phyloP scores from a whole-genome alignment of 192 early-diverging fungal species.

The Funneliformis geosporum region DNA sequence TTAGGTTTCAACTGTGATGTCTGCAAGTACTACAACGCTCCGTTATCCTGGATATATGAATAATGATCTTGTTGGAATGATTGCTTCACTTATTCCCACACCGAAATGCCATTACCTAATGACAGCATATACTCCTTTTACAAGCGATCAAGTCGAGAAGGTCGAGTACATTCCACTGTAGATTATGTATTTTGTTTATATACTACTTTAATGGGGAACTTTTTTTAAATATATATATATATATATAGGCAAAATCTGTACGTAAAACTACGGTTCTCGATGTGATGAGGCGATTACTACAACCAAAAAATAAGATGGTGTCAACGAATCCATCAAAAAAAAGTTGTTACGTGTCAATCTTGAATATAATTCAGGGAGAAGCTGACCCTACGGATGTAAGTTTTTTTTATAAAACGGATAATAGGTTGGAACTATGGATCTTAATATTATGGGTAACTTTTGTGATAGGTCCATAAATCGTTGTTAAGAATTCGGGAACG shows the following conservation, averaged over 20 bases:
- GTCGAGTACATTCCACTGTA: constrained; percentile 38
- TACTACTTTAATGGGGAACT: not conserved
- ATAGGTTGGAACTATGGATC: not conserved
- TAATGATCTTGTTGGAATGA: constrained; percentile 95
- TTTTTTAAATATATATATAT: not conserved
- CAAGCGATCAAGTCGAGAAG: constrained; percentile 86
- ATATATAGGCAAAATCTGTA: constrained; percentile 77
- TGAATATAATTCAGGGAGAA: constrained; percentile 99
- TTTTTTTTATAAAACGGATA: not conserved
- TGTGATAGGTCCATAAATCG: constrained; percentile 91
- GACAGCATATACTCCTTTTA: constrained; percentile 97
- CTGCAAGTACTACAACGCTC: constrained; percentile 92
- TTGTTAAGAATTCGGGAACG: constrained; percentile 93
- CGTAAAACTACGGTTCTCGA: constrained; percentile 97
- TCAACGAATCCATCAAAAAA: constrained; percentile 88
- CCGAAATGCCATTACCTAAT: constrained; percentile 95
- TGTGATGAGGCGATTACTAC: constrained; percentile 95
- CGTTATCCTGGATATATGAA: constrained; percentile 99
- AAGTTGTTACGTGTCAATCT: constrained; percentile 95
- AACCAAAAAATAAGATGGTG: constrained; percentile 98
- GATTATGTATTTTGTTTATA: not conserved
- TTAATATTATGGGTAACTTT: no score
- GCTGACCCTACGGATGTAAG: constrained; percentile 94
- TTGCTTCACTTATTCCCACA: constrained; percentile 96
- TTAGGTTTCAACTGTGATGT: constrained; percentile 97